A percentile compares a stretch with the other conserved stretches of the same genome.
Evolutionary conservation across 1,284 basidiomycete species (phyloP).

Genomic region (Ganoderma leucocontextum): DNA sequence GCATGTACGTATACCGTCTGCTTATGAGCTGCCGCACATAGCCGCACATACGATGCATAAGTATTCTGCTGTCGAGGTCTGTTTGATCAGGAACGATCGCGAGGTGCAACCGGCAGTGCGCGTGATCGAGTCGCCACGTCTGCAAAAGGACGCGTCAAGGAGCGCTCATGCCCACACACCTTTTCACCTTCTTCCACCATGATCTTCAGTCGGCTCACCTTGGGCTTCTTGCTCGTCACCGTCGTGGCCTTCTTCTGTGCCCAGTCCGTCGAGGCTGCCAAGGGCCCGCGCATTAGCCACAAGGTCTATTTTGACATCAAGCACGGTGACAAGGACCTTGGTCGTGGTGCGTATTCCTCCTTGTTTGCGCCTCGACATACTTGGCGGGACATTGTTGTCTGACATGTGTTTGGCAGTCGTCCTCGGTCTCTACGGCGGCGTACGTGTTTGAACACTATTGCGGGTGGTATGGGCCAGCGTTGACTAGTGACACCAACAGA

Average conservation of each 20-base stretch:
- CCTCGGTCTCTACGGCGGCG: conserved; percentile 87
- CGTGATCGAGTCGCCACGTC: conserved; percentile 31
- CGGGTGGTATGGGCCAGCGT: background rate
- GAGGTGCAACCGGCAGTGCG: conserved; percentile 6
- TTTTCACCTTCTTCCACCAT: conserved; percentile 34
- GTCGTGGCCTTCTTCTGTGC: conserved; percentile 75
- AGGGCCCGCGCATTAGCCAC: conserved; percentile 87
- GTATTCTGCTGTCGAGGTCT: background rate
- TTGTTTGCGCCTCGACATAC: conserved; percentile 11
- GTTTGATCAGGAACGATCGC: no score
- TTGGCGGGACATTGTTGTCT: conserved; percentile 17
- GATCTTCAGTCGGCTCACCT: conserved; percentile 67
- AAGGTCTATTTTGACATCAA: conserved; percentile 95
- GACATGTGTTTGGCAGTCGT: conserved; percentile 57
- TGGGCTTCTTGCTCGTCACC: conserved; percentile 69
- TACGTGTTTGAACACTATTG: conserved; percentile 36
- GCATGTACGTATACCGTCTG: background rate
- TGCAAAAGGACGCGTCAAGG: conserved; percentile 20
- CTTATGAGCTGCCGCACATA: background rate
- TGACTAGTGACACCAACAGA: conserved; percentile 54
- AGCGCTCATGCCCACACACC: conserved; percentile 16
- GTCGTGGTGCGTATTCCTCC: conserved; percentile 68
- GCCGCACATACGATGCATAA: background rate
- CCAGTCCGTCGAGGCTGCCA: conserved; percentile 75
- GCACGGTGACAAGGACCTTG: conserved; percentile 85